These are phyloP conservation scores for Syncephalastrum racemosum DNA, from an alignment of 371 early-diverging fungal genomes.

Conservation along the genomic window DNA sequence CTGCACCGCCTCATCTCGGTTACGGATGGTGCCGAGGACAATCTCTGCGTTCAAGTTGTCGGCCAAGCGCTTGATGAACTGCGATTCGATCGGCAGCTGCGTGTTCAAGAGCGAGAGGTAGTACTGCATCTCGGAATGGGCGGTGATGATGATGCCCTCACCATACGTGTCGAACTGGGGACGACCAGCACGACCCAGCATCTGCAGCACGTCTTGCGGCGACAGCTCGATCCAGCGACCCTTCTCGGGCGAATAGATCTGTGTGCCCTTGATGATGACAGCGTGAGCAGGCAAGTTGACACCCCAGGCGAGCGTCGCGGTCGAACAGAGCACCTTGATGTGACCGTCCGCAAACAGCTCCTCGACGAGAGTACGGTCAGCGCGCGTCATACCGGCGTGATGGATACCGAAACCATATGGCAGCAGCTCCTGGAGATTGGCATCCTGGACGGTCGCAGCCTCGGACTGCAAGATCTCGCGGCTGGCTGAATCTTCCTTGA, in stretches of 20 bases:
- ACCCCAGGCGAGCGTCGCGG: slow-evolving; percentile 99
- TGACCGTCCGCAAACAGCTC: slow-evolving; percentile 91
- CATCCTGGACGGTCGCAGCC: slow-evolving; percentile 78
- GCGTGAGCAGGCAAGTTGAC: slow-evolving; percentile 99
- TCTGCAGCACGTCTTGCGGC: slow-evolving; percentile 97
- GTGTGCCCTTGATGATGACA: slow-evolving; percentile 99
- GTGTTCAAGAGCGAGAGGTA: slow-evolving; percentile 93
- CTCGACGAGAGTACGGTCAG: slow-evolving; percentile 94
- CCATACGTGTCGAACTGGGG: slow-evolving; percentile 98
- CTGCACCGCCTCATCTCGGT: slow-evolving; percentile 90
- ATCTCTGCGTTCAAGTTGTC: slow-evolving; percentile 98
- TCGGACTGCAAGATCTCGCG: slow-evolving; percentile 85
- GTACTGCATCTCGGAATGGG: slow-evolving; percentile 89
- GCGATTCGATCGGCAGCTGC: slow-evolving; percentile 97
- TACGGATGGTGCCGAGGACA: slow-evolving; percentile 89
- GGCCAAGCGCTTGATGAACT: slow-evolving; percentile 84
- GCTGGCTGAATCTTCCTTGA: slow-evolving; percentile 76
- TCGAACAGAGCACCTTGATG: slow-evolving; percentile 95
- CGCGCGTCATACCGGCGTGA: slow-evolving; percentile 98
- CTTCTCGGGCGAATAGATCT: slow-evolving; percentile 94
- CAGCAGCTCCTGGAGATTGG: slow-evolving; percentile 82
- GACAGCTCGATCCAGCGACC: slow-evolving; percentile 93
- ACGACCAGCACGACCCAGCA: slow-evolving; percentile 99
- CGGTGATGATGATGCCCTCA: slow-evolving; percentile 97
- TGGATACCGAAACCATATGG: slow-evolving; percentile 98